Conservation (phyloP, 352 stramenopile genomes). For the Phytophthora hibernalis region DNA sequence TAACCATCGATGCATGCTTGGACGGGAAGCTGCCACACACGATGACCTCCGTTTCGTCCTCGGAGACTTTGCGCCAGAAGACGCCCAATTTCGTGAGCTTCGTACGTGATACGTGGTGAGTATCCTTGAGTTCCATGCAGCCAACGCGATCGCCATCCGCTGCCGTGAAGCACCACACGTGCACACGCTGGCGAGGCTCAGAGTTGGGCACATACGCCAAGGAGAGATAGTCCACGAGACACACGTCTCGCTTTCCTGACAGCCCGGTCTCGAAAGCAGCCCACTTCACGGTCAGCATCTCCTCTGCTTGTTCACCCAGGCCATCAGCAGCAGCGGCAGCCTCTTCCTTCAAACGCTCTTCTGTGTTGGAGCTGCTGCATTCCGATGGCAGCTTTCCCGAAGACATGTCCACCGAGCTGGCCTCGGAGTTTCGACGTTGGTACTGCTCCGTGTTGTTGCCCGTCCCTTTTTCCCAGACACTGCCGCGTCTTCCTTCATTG, state of each 20-base stretch:
- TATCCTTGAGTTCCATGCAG: constrained; percentile 80
- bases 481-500: constrained; percentile 28
- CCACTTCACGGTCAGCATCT: constrained; percentile 82
- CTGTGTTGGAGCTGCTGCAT: constrained; percentile 36
- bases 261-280: constrained; percentile 69
- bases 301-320: constrained; percentile 46
- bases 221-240: constrained; percentile 77
- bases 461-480: constrained; percentile 34
- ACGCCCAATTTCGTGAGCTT: constrained; percentile 71
- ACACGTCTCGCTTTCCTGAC: constrained; percentile 69
- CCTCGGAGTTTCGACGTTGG: constrained; percentile 35
- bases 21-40: constrained; percentile 81
- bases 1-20: constrained; percentile 69
- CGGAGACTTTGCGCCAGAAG: constrained; percentile 73
- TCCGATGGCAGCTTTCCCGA: constrained; percentile 25
- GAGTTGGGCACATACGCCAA: constrained; percentile 70
- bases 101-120: constrained; percentile 63
- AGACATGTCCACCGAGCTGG: constrained; percentile 33
- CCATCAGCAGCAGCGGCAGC: constrained; percentile 29
- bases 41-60: constrained; percentile 82
- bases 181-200: constrained; percentile 57
- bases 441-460: constrained; percentile 5
- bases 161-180: constrained; percentile 83
- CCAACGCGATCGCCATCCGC: constrained; percentile 78
- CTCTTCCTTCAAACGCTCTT: constrained; percentile 39